Percentiles rank a stretch among this genome's conserved stretches.
Conservation (phyloP, 352 stramenopile species). For the Phytophthora hybrid region DNA sequence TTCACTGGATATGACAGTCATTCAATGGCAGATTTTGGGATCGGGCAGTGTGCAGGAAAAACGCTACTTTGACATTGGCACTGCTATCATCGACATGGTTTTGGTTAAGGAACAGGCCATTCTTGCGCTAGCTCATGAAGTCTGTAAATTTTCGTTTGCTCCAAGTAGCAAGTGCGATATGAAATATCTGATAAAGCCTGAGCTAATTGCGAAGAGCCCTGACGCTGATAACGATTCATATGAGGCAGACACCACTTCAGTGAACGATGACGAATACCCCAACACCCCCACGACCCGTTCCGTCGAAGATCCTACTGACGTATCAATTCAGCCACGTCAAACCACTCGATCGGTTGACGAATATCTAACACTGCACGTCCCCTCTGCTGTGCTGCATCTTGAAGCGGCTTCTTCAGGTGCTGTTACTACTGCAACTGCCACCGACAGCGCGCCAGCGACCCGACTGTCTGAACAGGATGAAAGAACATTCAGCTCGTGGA, state of each 20-base stretch:
- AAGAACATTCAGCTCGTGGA: not conserved
- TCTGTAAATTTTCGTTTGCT: slow-evolving; percentile 45
- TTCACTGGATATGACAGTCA: slow-evolving; percentile 73
- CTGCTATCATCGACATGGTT: slow-evolving; percentile 55
- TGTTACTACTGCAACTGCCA: slow-evolving; percentile 1
- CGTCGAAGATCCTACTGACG: slow-evolving; percentile 17
- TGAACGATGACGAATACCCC: slow-evolving; percentile 12
- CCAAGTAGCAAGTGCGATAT: slow-evolving; percentile 13
- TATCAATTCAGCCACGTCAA: slow-evolving; percentile 25
- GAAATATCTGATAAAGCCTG: slow-evolving; percentile 21
- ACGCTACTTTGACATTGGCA: slow-evolving; percentile 71
- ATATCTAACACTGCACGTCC: slow-evolving; percentile 30
- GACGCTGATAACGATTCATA: not conserved
- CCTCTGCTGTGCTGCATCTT: slow-evolving; percentile 25
- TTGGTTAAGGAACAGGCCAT: slow-evolving; percentile 39
- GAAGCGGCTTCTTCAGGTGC: slow-evolving; percentile 27
- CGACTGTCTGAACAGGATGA: slow-evolving; percentile 15
- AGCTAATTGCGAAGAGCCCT: not conserved
- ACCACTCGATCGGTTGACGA: slow-evolving; percentile 30
- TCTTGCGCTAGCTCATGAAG: slow-evolving; percentile 48
- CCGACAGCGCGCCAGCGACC: slow-evolving; percentile 15
- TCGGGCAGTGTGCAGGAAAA: slow-evolving; percentile 49
- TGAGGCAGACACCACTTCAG: not conserved
- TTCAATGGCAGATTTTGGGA: slow-evolving; percentile 55
- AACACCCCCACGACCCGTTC: slow-evolving; percentile 37